Conservation (phyloP, 2,329 filamentous ascomycete species). For the Penicillium sp. region DNA sequence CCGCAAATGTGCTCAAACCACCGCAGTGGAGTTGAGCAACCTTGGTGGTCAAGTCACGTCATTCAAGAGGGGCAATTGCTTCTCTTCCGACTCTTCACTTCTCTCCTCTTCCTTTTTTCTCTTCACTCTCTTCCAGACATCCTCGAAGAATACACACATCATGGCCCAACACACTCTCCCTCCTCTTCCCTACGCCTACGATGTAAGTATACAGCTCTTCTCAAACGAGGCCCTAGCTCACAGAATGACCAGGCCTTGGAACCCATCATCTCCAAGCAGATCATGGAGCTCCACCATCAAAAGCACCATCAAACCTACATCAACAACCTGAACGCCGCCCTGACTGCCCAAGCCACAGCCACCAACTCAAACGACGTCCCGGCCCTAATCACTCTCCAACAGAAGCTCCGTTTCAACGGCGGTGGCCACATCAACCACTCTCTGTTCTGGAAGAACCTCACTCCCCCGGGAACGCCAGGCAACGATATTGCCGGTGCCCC, state of each 20-base stretch:
- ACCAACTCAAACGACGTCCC: slow-evolving; percentile 60
- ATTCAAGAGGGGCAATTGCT: neutral
- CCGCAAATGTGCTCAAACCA: slow-evolving; percentile 22
- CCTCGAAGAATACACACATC: slow-evolving; percentile 2
- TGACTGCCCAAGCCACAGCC: slow-evolving; percentile 64
- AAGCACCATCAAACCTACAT: slow-evolving; percentile 95
- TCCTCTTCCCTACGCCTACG: slow-evolving; percentile 66
- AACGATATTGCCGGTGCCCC: slow-evolving; percentile 58
- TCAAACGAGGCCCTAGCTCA: slow-evolving; percentile 44
- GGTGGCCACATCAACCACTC: slow-evolving; percentile 93
- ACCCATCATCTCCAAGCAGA: slow-evolving; percentile 74
- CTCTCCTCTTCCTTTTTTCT: neutral
- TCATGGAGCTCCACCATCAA: slow-evolving; percentile 93
- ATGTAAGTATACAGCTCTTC: slow-evolving; percentile 54
- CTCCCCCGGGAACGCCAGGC: slow-evolving; percentile 60
- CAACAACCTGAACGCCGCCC: slow-evolving; percentile 78
- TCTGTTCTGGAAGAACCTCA: slow-evolving; percentile 86
- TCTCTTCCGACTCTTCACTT: neutral
- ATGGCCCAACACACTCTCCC: slow-evolving; percentile 61
- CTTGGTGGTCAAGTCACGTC: neutral
- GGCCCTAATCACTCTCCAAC: slow-evolving; percentile 66
- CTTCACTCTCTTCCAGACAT: neutral
- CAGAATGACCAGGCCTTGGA: slow-evolving; percentile 73
- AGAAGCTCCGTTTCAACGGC: slow-evolving; percentile 80
- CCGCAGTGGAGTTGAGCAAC: slow-evolving; percentile 7